A percentile compares a stretch with the other conserved stretches of the same genome.
These are phyloP conservation scores for Pythium brachiatum DNA, from an alignment of 352 stramenopile genomes.

Conservation along the genomic window DNA sequence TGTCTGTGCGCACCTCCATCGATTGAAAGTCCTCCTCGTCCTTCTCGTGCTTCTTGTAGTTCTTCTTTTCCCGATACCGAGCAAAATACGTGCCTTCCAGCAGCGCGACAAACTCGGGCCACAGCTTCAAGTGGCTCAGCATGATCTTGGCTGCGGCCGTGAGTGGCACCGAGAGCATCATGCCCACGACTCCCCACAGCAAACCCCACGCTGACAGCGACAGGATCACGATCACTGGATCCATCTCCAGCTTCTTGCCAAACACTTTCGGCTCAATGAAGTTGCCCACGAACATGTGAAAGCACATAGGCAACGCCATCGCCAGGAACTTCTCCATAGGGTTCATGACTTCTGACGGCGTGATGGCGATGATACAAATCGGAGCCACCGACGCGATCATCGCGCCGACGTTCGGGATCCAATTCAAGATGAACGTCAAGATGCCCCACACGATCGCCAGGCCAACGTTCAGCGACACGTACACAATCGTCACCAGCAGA, in stretches of 20 bases:
- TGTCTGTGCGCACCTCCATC: slow-evolving; percentile 76
- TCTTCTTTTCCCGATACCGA: slow-evolving; percentile 60
- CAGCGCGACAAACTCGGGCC: slow-evolving; percentile 83
- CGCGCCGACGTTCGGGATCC: slow-evolving; percentile 87
- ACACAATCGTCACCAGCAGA: slow-evolving; percentile 85
- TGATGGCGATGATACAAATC: slow-evolving; percentile 88
- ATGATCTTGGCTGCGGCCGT: slow-evolving; percentile 87
- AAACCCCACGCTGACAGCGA: slow-evolving; percentile 86
- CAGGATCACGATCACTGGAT: slow-evolving; percentile 84
- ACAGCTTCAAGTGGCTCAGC: slow-evolving; percentile 82
- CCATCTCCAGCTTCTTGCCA: slow-evolving; percentile 84
- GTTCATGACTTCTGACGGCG: slow-evolving; percentile 79
- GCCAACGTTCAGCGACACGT: slow-evolving; percentile 87
- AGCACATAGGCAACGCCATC: slow-evolving; percentile 81
- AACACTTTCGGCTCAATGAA: slow-evolving; percentile 89
- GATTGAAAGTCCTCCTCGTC: slow-evolving; percentile 62
- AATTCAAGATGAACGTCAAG: slow-evolving; percentile 88
- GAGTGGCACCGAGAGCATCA: slow-evolving; percentile 88
- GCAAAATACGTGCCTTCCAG: slow-evolving; percentile 87
- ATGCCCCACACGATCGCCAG: slow-evolving; percentile 87
- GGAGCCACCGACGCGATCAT: slow-evolving; percentile 85
- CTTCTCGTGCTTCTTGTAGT: slow-evolving; percentile 78
- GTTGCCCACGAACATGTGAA: slow-evolving; percentile 89
- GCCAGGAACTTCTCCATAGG: slow-evolving; percentile 89
- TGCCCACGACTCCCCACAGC: slow-evolving; percentile 84